Conservation (phyloP, 192 early-diverging fungal genomes). For the Glomus cerebriforme region DNA sequence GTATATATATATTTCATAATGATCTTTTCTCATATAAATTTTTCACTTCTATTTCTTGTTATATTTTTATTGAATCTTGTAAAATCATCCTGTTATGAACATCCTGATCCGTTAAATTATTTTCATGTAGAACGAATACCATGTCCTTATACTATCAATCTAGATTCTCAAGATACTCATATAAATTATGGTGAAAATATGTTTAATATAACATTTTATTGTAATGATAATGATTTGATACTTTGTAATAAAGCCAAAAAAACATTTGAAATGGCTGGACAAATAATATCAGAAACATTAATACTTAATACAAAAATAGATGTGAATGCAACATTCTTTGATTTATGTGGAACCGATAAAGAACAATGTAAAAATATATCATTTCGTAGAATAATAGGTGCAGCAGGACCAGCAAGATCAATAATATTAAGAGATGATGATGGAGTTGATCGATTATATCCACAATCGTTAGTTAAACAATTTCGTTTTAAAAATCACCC, state of each 20-base stretch:
- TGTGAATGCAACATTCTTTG: conserved; percentile 40
- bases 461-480: conserved; percentile 48
- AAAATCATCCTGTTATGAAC: no score
- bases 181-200: background rate
- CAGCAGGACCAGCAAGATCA: conserved; percentile 38
- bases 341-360: conserved; percentile 29
- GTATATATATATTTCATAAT: no score
- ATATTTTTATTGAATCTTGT: no score
- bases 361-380: background rate
- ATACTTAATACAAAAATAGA: conserved; percentile 32
- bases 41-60: no score
- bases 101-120: no score
- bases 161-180: no score
- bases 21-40: no score
- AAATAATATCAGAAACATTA: conserved; percentile 35
- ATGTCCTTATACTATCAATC: no score
- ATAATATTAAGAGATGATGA: conserved; percentile 40
- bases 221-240: background rate
- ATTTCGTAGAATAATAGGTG: conserved; percentile 9
- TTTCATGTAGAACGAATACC: no score
- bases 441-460: conserved; percentile 41
- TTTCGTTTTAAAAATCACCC: conserved; percentile 31
- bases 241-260: conserved; percentile 34
- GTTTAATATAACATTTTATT: background rate
- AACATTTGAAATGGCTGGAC: conserved; percentile 33